A percentile compares a stretch with the other conserved stretches of the same genome.
Evolutionary conservation across 495 filamentous ascomycete species (phyloP).

Genomic region (Astrothelium subdiscretum): DNA sequence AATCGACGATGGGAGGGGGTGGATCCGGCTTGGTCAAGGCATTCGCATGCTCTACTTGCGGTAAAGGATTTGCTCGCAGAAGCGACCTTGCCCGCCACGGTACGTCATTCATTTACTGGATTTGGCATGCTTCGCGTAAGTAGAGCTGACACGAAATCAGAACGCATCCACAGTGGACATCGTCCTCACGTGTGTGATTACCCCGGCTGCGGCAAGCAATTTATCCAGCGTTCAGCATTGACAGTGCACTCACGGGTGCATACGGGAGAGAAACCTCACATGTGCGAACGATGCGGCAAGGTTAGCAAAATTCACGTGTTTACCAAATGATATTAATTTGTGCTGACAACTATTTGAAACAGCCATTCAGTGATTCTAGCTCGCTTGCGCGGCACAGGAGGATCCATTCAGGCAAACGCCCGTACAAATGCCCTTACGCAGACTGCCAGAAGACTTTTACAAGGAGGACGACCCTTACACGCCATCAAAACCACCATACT

Average conservation of each 20-base stretch:
- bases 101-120: conserved; percentile 35
- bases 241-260: conserved; percentile 93
- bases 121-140: conserved; percentile 4
- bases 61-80: conserved; percentile 83
- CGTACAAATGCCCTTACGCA: conserved; percentile 94
- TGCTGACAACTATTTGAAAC: conserved; percentile 11
- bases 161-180: conserved; percentile 88
- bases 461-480: conserved; percentile 82
- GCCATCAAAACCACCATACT: conserved; percentile 92
- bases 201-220: conserved; percentile 84
- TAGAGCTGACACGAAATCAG: conserved; percentile 40
- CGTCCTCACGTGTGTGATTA: conserved; percentile 89
- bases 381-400: conserved; percentile 86
- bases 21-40: conserved; percentile 54
- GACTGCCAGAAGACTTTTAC: conserved; percentile 99
- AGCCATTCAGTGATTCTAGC: conserved; percentile 99
- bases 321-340: background rate
- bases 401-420: conserved; percentile 91
- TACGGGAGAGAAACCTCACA: conserved; percentile 95
- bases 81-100: conserved; percentile 94
- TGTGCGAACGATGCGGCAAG: conserved; percentile 96
- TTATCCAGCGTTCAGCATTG: conserved; percentile 94
- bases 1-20: conserved; percentile 27
- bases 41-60: conserved; percentile 83
- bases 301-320: conserved; percentile 38